Conservation (phyloP, 1,284 basidiomycete genomes). For the Ustilago tritici region DNA sequence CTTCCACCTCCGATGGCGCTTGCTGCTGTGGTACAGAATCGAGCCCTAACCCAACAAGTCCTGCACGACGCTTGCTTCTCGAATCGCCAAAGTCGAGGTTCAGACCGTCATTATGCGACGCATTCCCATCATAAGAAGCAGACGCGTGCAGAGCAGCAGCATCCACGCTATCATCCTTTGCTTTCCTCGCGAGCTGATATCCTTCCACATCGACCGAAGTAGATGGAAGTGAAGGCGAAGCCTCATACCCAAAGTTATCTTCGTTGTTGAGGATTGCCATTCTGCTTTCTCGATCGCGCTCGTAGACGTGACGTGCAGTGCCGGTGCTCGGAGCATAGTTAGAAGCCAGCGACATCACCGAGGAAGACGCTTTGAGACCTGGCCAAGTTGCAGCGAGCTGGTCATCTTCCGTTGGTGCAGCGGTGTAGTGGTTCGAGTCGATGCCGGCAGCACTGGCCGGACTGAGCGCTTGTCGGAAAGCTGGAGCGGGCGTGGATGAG, state of each 20-base stretch:
- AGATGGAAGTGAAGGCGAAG: slow-evolving; percentile 10
- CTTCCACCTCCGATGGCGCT: background rate
- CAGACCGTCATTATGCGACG: slow-evolving; percentile 17
- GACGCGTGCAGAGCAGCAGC: slow-evolving; percentile 7
- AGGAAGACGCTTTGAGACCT: slow-evolving; percentile 34
- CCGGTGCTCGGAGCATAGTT: slow-evolving; percentile 38
- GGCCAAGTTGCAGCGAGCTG: slow-evolving; percentile 8
- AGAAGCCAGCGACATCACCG: slow-evolving; percentile 30
- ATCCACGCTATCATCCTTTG: background rate
- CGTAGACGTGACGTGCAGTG: slow-evolving; percentile 27
- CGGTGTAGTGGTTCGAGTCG: background rate
- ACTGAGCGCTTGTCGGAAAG: slow-evolving; percentile 27
- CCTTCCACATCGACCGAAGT: slow-evolving; percentile 14
- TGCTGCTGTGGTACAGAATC: slow-evolving; percentile 14
- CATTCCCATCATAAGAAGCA: slow-evolving; percentile 5
- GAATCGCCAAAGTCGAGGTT: slow-evolving; percentile 21
- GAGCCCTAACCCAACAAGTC: slow-evolving; percentile 34
- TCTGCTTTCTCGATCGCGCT: slow-evolving; percentile 41
- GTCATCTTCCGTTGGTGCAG: slow-evolving; percentile 8
- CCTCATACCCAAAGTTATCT: slow-evolving; percentile 39
- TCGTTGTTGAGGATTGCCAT: slow-evolving; percentile 44
- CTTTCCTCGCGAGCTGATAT: background rate
- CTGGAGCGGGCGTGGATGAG: slow-evolving; percentile 7
- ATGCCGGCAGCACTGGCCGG: slow-evolving; percentile 14
- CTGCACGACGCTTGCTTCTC: slow-evolving; percentile 25